Evolutionary conservation across 371 early-diverging fungal genomes (phyloP), one percentile per base, ranked within the genome.

Genomic region (Mucor velutinosus): DNA sequence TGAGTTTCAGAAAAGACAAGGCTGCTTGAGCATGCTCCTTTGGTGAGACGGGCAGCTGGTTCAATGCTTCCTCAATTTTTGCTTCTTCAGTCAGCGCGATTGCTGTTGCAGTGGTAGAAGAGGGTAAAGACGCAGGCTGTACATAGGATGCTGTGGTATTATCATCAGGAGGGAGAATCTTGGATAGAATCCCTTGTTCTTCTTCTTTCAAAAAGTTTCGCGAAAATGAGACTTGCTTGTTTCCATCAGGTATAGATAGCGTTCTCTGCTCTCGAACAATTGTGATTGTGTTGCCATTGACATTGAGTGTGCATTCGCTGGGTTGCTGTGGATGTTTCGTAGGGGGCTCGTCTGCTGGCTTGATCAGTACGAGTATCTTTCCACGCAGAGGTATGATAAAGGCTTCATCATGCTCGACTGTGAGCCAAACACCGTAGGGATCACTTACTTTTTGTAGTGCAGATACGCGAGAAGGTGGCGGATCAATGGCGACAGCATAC

Each of bases 381-480:
- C 84, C 86, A 15, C 83, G 77, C 23, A 81, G 74, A 1, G 86
- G 88, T n/a, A 85, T 81, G 33, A 85, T 84, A 30, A 78, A 73
- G 2, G 75, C 82, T 19, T 84, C 79, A 8, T 79, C 77, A 39
- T 87, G 88, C 27, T 83, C 85, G 7, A 87, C 76, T 21, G 79
- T 62, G 0, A 87, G 55, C 71, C 86, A 83, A 33, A 78, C 67
- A 4, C 88, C 88, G 60, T 77, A 81, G 0, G 78, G 74, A 60
- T 87, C 87, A 43, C 74, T 71, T 0, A 60, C 64, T 21, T 79
- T 75, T 32, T 75, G 67, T 0, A 70, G 59, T 4, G 83, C 83
- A 12, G 64, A 60, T 6, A 83, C 80, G 19, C 77, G 72, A 11
- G 86, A 84, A 15, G 87, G 87, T 0, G 87, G 87, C 12, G 87